Percentiles rank a stretch among this genome's conserved stretches.
These are phyloP conservation scores for Gypsophila paniculata DNA, from an alignment of 179 eudicot species.

Conservation along the genomic window DNA sequence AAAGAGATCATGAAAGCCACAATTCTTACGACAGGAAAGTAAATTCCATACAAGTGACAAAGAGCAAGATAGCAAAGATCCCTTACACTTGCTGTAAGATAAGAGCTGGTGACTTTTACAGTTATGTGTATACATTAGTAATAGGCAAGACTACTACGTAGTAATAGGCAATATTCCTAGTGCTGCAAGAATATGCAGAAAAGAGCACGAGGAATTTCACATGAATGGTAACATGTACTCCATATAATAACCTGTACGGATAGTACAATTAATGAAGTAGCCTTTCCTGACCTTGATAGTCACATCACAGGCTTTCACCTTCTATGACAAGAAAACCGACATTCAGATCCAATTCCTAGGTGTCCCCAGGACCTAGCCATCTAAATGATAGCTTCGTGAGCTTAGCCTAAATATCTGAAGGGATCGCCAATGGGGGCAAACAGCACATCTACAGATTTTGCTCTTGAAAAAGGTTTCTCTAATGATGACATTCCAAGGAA, in stretches of 20 bases:
- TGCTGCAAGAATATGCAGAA: background rate
- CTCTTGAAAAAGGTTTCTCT: background rate
- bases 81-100: background rate
- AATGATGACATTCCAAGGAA: background rate
- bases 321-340: background rate
- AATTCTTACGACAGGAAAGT: background rate
- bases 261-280: background rate
- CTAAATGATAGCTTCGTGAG: background rate
- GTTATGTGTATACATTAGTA: no score
- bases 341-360: background rate
- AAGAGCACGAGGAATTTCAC: background rate
- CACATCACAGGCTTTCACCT: background rate
- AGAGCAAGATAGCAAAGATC: background rate
- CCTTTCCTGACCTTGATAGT: background rate
- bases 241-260: background rate
- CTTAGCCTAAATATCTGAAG: background rate
- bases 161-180: constrained; percentile 3
- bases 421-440: background rate
- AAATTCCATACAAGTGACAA: background rate
- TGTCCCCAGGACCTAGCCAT: background rate
- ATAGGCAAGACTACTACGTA: no score
- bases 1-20: background rate
- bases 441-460: background rate
- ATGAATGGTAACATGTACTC: background rate
- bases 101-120: background rate